Evolutionary conservation across 345 rosid species (phyloP).

Genomic region (Gossypium anomalum): DNA sequence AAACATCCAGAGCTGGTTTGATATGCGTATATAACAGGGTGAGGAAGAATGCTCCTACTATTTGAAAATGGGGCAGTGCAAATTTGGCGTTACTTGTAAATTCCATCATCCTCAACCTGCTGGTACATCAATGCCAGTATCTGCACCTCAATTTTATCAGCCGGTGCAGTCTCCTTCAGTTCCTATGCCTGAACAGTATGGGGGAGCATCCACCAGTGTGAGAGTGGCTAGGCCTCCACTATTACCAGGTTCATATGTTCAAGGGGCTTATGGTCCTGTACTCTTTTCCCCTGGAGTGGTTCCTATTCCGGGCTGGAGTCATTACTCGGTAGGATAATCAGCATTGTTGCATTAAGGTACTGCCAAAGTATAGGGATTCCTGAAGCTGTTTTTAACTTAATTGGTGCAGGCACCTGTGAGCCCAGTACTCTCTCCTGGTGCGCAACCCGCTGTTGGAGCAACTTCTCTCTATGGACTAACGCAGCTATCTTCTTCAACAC

Average conservation of each 20-base stretch:
- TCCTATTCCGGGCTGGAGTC: conserved; percentile 76
- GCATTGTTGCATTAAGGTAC: conserved; percentile 11
- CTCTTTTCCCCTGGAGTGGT: conserved; percentile 69
- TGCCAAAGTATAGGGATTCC: conserved; percentile 15
- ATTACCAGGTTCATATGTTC: conserved; percentile 69
- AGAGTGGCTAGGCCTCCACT: conserved; percentile 71
- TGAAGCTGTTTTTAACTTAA: conserved; percentile 13
- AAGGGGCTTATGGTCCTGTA: conserved; percentile 76
- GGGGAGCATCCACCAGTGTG: conserved; percentile 47
- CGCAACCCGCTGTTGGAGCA: conserved; percentile 70
- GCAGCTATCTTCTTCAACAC: conserved; percentile 65
- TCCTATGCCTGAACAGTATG: conserved; percentile 66
- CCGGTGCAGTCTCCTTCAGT: conserved; percentile 71
- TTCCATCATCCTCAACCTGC: conserved; percentile 91
- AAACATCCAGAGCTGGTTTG: conserved; percentile 10
- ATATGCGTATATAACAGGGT: conserved; percentile 48
- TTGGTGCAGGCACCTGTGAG: conserved; percentile 76
- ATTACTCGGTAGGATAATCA: conserved; percentile 59
- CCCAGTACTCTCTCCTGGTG: conserved; percentile 75
- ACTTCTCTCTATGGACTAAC: conserved; percentile 65
- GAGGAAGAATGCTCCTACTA: conserved; percentile 92
- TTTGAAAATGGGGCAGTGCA: conserved; percentile 93
- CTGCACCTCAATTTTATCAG: conserved; percentile 77
- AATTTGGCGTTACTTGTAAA: conserved; percentile 90
- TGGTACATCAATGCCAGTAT: conserved; percentile 46